A percentile compares a stretch with the other conserved stretches of the same genome.
These are phyloP conservation scores for Termitomyces sp. DNA, from an alignment of 768 basidiomycete genomes.

Conservation along the genomic window DNA sequence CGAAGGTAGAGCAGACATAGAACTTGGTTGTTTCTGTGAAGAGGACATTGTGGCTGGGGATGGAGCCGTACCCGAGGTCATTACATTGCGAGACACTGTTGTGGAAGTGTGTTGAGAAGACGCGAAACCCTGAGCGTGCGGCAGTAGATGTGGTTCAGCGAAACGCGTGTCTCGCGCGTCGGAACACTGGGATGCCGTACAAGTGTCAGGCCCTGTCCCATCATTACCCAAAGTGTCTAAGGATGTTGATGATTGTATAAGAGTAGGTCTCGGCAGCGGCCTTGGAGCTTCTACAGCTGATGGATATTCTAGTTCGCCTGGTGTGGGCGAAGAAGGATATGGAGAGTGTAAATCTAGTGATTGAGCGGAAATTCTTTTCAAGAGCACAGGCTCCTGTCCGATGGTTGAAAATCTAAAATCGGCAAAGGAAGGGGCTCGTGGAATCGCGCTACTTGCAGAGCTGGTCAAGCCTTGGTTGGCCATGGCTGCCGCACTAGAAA, in stretches of 20 bases:
- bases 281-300: constrained; percentile 5
- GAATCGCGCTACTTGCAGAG: neutral
- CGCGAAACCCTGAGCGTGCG: too few relatives aligned
- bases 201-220: neutral
- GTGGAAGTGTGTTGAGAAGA: neutral
- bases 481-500: neutral
- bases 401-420: constrained; percentile 46
- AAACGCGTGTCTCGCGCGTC: neutral
- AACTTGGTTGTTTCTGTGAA: neutral
- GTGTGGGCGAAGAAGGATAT: constrained; percentile 16
- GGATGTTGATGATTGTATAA: constrained; percentile 14
- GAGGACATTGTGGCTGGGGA: neutral
- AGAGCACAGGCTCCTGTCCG: constrained; percentile 45
- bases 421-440: constrained; percentile 34
- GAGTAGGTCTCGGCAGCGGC: constrained; percentile 11
- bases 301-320: constrained; percentile 9
- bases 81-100: neutral
- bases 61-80: too few relatives aligned
- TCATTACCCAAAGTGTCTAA: constrained; percentile 1
- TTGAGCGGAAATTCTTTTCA: constrained; percentile 40
- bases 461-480: neutral
- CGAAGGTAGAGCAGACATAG: neutral
- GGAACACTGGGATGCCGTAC: neutral
- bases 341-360: constrained; percentile 12
- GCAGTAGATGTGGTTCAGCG: neutral